These are phyloP conservation scores for Phaffia tasmanica DNA, from an alignment of 768 basidiomycete species.

Conservation along the genomic window DNA sequence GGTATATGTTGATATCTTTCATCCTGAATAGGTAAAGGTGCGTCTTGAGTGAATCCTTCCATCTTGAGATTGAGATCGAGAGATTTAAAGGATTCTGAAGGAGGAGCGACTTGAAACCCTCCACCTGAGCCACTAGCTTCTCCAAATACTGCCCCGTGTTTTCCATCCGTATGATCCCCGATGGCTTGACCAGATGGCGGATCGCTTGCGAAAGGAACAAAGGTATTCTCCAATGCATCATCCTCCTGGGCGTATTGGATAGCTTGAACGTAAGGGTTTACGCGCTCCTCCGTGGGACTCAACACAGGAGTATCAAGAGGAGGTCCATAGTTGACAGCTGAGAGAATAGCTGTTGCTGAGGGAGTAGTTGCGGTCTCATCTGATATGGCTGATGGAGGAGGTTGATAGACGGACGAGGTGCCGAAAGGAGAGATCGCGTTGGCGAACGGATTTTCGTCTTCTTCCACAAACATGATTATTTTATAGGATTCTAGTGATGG, in stretches of 20 bases:
- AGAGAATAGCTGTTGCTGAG: neutral
- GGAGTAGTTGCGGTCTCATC: neutral
- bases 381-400: neutral
- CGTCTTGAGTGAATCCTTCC: no score
- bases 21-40: no score
- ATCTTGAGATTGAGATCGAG: neutral
- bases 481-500: no score
- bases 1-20: neutral
- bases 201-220: neutral
- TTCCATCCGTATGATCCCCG: neutral
- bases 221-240: neutral
- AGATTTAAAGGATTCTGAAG: neutral
- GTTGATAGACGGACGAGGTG: conserved; percentile 11
- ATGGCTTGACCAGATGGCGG: no score
- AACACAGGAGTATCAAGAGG: conserved; percentile 9
- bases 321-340: conserved; percentile 2
- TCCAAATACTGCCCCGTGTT: neutral
- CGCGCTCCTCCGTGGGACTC: neutral
- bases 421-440: conserved; percentile 25
- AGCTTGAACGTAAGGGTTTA: conserved; percentile 13
- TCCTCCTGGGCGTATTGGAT: neutral
- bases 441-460: conserved; percentile 26
- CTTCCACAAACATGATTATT: conserved; percentile 2
- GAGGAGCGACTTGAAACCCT: neutral
- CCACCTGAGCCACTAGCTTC: neutral